Percentiles rank a stretch among this genome's conserved stretches.
Evolutionary conservation across 176 grass and related monocot genomes (phyloP).

Genomic region (Echinochloa phyllopogon): DNA sequence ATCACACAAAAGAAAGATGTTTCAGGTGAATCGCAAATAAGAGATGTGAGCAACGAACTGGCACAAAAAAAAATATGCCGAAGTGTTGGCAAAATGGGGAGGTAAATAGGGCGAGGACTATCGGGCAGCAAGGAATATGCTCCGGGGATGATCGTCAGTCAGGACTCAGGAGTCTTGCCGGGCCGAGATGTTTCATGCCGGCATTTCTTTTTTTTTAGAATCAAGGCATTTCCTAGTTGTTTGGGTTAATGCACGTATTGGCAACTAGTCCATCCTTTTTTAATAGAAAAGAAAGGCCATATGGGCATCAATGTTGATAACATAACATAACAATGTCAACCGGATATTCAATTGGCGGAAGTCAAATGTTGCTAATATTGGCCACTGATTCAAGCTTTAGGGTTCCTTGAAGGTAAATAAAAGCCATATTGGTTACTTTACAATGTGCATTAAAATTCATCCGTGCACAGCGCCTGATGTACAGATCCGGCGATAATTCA

Average conservation of each 20-base stretch:
- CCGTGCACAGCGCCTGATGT: no score
- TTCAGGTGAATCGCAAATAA: neutral
- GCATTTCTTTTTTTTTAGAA: neutral
- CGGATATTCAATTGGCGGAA: neutral
- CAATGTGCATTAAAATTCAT: no score
- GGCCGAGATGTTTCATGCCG: neutral
- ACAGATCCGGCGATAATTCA: no score
- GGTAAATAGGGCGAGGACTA: neutral
- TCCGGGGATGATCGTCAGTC: neutral
- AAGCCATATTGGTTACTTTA: neutral
- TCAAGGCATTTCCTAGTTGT: neutral
- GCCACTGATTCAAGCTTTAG: neutral
- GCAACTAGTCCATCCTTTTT: neutral
- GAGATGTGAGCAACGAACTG: neutral
- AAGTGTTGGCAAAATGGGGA: neutral
- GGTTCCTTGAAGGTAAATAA: neutral
- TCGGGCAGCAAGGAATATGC: neutral
- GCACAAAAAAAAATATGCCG: neutral
- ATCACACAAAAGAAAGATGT: slow-evolving; percentile 1
- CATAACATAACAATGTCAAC: neutral
- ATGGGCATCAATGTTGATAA: neutral
- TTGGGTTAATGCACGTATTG: neutral
- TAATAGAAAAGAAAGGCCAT: neutral
- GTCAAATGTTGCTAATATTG: neutral
- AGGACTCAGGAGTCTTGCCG: neutral